Evolutionary conservation across 192 early-diverging fungal genomes (phyloP).

Genomic region (Podila verticillata): DNA sequence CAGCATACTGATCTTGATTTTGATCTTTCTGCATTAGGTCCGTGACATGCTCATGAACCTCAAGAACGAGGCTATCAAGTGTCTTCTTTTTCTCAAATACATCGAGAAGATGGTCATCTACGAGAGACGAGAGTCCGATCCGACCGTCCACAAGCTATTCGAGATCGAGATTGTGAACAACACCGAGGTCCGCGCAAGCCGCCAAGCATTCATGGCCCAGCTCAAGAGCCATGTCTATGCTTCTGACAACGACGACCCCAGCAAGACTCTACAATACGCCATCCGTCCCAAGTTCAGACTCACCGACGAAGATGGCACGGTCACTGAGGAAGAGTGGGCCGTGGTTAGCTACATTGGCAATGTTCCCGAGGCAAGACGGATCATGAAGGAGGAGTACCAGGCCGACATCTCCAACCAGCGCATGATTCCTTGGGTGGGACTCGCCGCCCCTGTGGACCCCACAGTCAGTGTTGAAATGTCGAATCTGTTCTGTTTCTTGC

Average conservation of each 20-base stretch:
- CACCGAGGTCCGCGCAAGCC: slow-evolving; percentile 10
- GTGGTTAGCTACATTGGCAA: slow-evolving; percentile 31
- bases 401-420: slow-evolving; percentile 16
- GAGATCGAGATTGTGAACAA: slow-evolving; percentile 35
- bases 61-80: slow-evolving; percentile 29
- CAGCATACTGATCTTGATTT: not conserved
- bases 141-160: slow-evolving; percentile 11
- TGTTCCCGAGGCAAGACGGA: not conserved
- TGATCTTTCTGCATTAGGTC: not conserved
- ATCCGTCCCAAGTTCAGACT: slow-evolving; percentile 13
- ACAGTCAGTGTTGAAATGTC: slow-evolving; percentile 2
- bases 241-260: not conserved
- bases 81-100: slow-evolving; percentile 44
- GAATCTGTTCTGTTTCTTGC: slow-evolving; percentile 51
- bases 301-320: slow-evolving; percentile 13
- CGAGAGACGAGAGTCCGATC: slow-evolving; percentile 15
- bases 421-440: slow-evolving; percentile 52
- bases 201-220: slow-evolving; percentile 3
- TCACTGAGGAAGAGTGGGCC: slow-evolving; percentile 11
- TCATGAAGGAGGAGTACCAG: slow-evolving; percentile 10
- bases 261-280: slow-evolving; percentile 13
- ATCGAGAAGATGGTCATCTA: slow-evolving; percentile 45
- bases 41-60: slow-evolving; percentile 31
- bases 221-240: slow-evolving; percentile 10
- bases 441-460: slow-evolving; percentile 26